Conservation (phyloP, 495 filamentous ascomycete genomes). For the Penicillium cosmopolitanum region DNA sequence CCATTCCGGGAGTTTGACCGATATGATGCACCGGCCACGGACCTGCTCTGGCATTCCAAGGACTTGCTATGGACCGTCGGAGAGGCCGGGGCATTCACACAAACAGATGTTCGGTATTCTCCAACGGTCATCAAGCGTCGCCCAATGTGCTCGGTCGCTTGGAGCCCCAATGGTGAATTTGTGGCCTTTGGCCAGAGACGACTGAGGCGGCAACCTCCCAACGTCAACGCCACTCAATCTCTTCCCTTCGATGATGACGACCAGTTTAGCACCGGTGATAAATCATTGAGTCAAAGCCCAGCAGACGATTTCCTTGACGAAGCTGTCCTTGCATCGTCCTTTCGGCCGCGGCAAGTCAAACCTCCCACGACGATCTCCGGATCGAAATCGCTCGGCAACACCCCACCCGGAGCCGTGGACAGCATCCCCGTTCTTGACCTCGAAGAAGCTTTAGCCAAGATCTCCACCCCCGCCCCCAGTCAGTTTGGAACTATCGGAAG, state of each 20-base stretch:
- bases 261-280: slow-evolving; percentile 38
- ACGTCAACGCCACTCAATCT: slow-evolving; percentile 41
- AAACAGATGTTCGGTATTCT: slow-evolving; percentile 84
- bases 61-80: slow-evolving; percentile 92
- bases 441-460: slow-evolving; percentile 62
- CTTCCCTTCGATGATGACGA: slow-evolving; percentile 34
- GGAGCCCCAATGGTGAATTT: slow-evolving; percentile 51
- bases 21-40: slow-evolving; percentile 70
- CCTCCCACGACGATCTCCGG: slow-evolving; percentile 30
- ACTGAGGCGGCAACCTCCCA: slow-evolving; percentile 41
- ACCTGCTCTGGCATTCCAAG: slow-evolving; percentile 87
- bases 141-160: slow-evolving; percentile 48
- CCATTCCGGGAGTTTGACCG: slow-evolving; percentile 84
- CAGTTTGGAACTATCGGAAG: slow-evolving; percentile 66
- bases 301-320: slow-evolving; percentile 67
- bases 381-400: slow-evolving; percentile 51
- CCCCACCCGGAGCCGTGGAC: slow-evolving; percentile 59
- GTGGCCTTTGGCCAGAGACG: slow-evolving; percentile 55
- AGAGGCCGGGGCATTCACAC: slow-evolving; percentile 78
- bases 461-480: slow-evolving; percentile 54
- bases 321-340: slow-evolving; percentile 54
- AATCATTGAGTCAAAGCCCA: slow-evolving; percentile 64
- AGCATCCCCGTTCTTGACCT: slow-evolving; percentile 57
- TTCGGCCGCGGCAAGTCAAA: slow-evolving; percentile 46
- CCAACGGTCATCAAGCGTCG: slow-evolving; percentile 72